A percentile compares a stretch with the other conserved stretches of the same genome.
These are phyloP conservation scores for Euphorbia schlechtendalii DNA, from an alignment of 441 rosid genomes.

Conservation along the genomic window DNA sequence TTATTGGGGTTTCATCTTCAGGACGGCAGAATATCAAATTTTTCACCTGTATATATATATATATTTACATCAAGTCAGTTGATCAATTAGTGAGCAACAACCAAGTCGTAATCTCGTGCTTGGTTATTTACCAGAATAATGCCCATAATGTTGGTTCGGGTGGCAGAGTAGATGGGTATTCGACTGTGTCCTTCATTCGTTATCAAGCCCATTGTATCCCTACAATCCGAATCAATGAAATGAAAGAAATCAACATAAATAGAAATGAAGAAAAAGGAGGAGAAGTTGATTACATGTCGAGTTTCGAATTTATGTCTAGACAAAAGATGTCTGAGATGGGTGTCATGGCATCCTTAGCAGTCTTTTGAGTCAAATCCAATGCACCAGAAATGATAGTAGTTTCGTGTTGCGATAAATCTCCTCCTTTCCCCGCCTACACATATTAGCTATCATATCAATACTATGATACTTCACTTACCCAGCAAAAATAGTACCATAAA, in stretches of 20 bases:
- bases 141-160: conserved; percentile 42
- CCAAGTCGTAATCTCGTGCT: too few species aligned
- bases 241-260: not conserved
- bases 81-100: too few species aligned
- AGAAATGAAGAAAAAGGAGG: too few species aligned
- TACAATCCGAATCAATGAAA: conserved; percentile 7
- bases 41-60: conserved; percentile 37
- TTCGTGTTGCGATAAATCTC: conserved; percentile 64
- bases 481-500: too few species aligned
- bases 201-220: conserved; percentile 49
- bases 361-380: conserved; percentile 66
- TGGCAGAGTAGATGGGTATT: conserved; percentile 49
- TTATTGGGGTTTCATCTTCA: conserved; percentile 17
- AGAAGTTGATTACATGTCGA: conserved; percentile 37
- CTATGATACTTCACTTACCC: not conserved
- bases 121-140: conserved; percentile 55
- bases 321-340: conserved; percentile 43
- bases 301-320: conserved; percentile 48
- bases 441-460: not conserved
- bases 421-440: conserved; percentile 65
- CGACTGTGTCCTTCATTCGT: conserved; percentile 70
- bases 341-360: conserved; percentile 75
- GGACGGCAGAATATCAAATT: conserved; percentile 37
- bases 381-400: conserved; percentile 75
- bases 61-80: too few species aligned